Evolutionary conservation across 140 eudicot genomes (phyloP).

Genomic region (Oenanthe javanica): DNA sequence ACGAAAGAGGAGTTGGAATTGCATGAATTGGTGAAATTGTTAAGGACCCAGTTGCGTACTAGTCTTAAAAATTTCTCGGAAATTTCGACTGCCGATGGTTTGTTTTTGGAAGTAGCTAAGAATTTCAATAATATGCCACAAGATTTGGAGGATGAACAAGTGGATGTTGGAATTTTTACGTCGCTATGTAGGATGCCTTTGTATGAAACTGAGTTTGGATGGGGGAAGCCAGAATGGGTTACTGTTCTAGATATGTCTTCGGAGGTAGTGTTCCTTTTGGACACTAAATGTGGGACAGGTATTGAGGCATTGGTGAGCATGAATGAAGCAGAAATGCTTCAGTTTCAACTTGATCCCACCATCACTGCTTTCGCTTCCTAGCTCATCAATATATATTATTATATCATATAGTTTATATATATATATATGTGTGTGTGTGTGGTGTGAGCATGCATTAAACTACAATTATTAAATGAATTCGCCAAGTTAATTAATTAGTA

Average conservation of each 20-base stretch:
- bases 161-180: not conserved
- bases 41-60: not conserved
- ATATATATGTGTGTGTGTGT: no score
- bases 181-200: not conserved
- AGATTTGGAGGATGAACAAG: not conserved
- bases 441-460: no score
- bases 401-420: no score
- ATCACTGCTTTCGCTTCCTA: not conserved
- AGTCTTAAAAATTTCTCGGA: not conserved
- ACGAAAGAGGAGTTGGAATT: not conserved
- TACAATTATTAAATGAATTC: no score
- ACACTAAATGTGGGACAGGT: conserved; percentile 1
- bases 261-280: conserved; percentile 6
- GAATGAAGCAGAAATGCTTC: not conserved
- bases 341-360: not conserved
- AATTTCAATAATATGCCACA: not conserved
- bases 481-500: no score
- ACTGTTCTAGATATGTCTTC: not conserved
- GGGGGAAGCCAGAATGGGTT: conserved; percentile 2
- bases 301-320: conserved; percentile 4
- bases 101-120: not conserved
- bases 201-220: conserved; percentile 4
- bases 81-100: not conserved
- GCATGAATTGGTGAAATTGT: not conserved
- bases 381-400: no score